Conservation (phyloP, 2,329 filamentous ascomycete genomes). For the Sporothrix globosa region DNA sequence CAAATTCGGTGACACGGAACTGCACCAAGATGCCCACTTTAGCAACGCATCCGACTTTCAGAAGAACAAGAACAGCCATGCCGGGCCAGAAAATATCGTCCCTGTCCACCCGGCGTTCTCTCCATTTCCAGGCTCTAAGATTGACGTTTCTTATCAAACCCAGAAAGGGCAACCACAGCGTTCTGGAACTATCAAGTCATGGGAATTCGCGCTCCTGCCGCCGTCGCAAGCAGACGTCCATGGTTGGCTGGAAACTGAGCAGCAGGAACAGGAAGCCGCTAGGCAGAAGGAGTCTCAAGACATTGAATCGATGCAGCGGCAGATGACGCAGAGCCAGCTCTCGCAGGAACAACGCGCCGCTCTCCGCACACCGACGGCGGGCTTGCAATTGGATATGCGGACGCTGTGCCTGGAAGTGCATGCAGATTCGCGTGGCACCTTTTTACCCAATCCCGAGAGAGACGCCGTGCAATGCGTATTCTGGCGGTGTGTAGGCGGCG, state of each 20-base stretch:
- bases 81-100: not conserved
- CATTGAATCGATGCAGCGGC: not conserved
- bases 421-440: constrained; percentile 78
- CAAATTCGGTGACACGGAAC: constrained; percentile 57
- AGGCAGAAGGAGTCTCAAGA: constrained; percentile 27
- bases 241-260: constrained; percentile 61
- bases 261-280: constrained; percentile 41
- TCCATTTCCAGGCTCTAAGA: not conserved
- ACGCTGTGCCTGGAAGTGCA: constrained; percentile 94
- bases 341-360: constrained; percentile 19
- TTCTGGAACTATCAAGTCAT: constrained; percentile 45
- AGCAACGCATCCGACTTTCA: constrained; percentile 83
- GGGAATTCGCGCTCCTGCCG: constrained; percentile 75
- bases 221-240: constrained; percentile 72
- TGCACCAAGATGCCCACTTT: constrained; percentile 87
- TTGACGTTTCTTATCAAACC: not conserved
- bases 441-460: constrained; percentile 86
- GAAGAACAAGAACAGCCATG: not conserved
- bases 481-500: constrained; percentile 71
- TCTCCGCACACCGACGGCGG: not conserved
- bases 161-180: not conserved
- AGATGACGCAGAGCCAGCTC: constrained; percentile 20
- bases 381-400: constrained; percentile 79
- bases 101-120: not conserved
- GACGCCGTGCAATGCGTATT: constrained; percentile 89